These are phyloP conservation scores for Periglandula ipomoeae DNA, from an alignment of 2,329 filamentous ascomycete genomes.

Conservation along the genomic window DNA sequence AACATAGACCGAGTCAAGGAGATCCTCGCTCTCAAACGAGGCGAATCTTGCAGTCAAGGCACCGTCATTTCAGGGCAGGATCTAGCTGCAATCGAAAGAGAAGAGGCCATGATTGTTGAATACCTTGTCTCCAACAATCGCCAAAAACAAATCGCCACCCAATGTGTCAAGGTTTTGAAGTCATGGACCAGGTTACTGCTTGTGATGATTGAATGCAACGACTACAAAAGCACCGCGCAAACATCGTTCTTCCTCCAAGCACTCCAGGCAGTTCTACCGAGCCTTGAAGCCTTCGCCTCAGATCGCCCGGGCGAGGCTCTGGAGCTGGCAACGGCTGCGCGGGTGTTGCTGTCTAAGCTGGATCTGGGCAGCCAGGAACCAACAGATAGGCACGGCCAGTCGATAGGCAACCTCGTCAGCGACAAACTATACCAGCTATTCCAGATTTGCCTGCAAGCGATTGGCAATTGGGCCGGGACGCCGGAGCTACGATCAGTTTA, in stretches of 20 bases:
- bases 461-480: slow-evolving; percentile 63
- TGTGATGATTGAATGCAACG: slow-evolving; percentile 73
- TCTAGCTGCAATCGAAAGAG: slow-evolving; percentile 40
- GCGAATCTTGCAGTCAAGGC: slow-evolving; percentile 45
- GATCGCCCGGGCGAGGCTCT: slow-evolving; percentile 61
- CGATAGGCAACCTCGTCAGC: slow-evolving; percentile 63
- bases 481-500: slow-evolving; percentile 70
- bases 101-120: slow-evolving; percentile 51
- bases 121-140: slow-evolving; percentile 57
- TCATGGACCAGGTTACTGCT: slow-evolving; percentile 81
- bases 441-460: slow-evolving; percentile 72
- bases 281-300: slow-evolving; percentile 67
- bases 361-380: slow-evolving; percentile 39
- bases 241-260: slow-evolving; percentile 77
- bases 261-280: slow-evolving; percentile 79
- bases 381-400: slow-evolving; percentile 33
- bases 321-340: slow-evolving; percentile 69
- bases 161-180: slow-evolving; percentile 59
- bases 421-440: slow-evolving; percentile 90
- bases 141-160: slow-evolving; percentile 45
- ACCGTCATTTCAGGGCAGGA: slow-evolving; percentile 42
- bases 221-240: slow-evolving; percentile 63
- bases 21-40: slow-evolving; percentile 60
- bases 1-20: slow-evolving; percentile 65
- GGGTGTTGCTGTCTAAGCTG: slow-evolving; percentile 62